Evolutionary conservation across 257 asterid species (phyloP).

Genomic region (Jasminum sambac): DNA sequence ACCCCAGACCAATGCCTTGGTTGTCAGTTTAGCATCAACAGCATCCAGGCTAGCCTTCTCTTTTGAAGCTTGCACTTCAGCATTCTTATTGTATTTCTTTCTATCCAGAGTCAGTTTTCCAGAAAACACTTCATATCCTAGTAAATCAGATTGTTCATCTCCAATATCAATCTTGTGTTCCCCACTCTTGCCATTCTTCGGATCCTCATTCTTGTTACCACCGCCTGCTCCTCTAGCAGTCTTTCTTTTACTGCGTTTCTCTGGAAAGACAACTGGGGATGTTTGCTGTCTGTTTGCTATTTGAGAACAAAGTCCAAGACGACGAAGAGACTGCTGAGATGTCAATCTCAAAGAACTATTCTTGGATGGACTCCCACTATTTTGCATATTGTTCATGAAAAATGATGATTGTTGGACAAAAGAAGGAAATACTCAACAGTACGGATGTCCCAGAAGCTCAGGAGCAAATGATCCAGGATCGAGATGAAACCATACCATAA

Average conservation of each 20-base stretch:
- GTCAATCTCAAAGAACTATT: conserved; percentile 67
- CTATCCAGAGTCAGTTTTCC: conserved; percentile 75
- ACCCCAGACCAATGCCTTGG: conserved; percentile 91
- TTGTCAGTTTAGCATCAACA: conserved; percentile 84
- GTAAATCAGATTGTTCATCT: conserved; percentile 85
- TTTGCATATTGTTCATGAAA: conserved; percentile 58
- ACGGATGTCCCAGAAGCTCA: conserved; percentile 24
- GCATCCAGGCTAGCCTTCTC: conserved; percentile 51
- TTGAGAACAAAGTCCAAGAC: conserved; percentile 87
- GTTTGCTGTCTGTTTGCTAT: conserved; percentile 76
- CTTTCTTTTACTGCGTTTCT: conserved; percentile 79
- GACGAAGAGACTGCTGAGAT: conserved; percentile 87
- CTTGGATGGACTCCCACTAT: conserved; percentile 65
- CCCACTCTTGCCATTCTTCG: conserved; percentile 49
- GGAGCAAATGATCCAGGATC: conserved; percentile 31
- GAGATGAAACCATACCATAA: conserved; percentile 29
- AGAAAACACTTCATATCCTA: conserved; percentile 77
- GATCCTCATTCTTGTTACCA: conserved; percentile 43
- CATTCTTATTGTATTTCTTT: conserved; percentile 48
- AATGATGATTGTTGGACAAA: conserved; percentile 21
- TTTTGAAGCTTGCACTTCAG: conserved; percentile 45
- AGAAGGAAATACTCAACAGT: conserved; percentile 29
- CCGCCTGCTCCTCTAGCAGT: conserved; percentile 39
- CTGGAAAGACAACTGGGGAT: conserved; percentile 86
- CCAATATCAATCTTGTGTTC: conserved; percentile 89